These are phyloP conservation scores for Trichosporon coremiiforme DNA, from an alignment of 1,284 basidiomycete genomes.

Conservation along the genomic window DNA sequence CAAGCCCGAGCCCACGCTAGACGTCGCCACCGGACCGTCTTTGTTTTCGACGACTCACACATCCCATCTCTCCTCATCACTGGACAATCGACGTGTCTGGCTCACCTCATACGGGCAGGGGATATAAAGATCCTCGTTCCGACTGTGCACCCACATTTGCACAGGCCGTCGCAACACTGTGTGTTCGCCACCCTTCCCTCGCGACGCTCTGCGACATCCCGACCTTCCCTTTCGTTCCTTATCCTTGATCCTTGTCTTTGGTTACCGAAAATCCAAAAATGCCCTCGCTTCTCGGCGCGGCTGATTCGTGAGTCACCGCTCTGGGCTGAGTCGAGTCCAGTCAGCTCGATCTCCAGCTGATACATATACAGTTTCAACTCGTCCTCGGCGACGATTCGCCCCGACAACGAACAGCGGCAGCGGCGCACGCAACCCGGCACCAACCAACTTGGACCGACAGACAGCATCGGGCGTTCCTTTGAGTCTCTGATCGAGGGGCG, in stretches of 20 bases:
- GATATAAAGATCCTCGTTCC: background rate
- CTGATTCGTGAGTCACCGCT: slow-evolving; percentile 29
- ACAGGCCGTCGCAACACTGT: background rate
- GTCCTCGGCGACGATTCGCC: slow-evolving; percentile 36
- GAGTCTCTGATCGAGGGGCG: slow-evolving; percentile 27
- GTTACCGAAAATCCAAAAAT: slow-evolving; percentile 19
- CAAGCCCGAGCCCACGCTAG: background rate
- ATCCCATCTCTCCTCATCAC: background rate
- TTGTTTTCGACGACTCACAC: slow-evolving; percentile 8
- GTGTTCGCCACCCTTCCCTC: slow-evolving; percentile 4
- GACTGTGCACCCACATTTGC: background rate
- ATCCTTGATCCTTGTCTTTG: slow-evolving; percentile 3
- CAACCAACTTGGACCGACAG: slow-evolving; percentile 27
- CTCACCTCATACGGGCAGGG: background rate
- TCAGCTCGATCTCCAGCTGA: slow-evolving; percentile 11
- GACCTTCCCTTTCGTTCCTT: background rate
- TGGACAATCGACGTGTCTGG: background rate
- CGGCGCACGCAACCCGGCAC: slow-evolving; percentile 19
- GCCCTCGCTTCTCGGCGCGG: slow-evolving; percentile 28
- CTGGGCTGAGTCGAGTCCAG: background rate
- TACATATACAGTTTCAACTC: slow-evolving; percentile 38
- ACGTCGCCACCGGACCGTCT: background rate
- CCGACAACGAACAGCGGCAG: slow-evolving; percentile 28
- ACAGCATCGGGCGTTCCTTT: slow-evolving; percentile 29
- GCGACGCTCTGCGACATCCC: background rate